Base-by-base conservation (phyloP, 1,284 basidiomycete species). In the Malassezia brasiliensis region DNA sequence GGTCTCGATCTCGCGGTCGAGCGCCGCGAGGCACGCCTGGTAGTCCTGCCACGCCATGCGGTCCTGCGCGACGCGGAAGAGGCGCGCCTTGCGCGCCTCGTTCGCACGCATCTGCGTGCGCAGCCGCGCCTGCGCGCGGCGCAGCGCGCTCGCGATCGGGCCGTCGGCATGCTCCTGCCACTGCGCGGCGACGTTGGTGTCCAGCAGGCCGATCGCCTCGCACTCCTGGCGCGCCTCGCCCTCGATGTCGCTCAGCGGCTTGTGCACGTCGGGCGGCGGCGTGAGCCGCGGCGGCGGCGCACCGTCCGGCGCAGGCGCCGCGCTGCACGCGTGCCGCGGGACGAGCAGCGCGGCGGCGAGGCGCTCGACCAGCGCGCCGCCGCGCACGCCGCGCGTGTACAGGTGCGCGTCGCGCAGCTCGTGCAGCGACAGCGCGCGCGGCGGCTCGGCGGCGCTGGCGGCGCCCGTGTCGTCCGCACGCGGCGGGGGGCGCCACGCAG, bases 121-220 rank as follows among this genome's bases (percentile, higher is more conserved):
- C 3, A 96, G 80, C 62, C 87, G 83, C n/a, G 81, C 79, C 74
- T 96, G 91, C 30, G 88, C 87, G 56, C 87, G 84, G 1, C 93
- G 85, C 2, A 96, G 81, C 1, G 89, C 86, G 2, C 86, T 84
- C 2, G 90, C 86, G 56, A 96, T 87, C 47, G 91, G 90, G 75
- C 96, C 91, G 68, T 96, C 91, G 12, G 54, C 57, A 1, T 35
- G 51, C 40, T 89, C 85, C 49, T 85, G 46, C 32, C 44, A 52
- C 20, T 20, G 59, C 20, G 20, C 37, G 37, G 37, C 32, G 20
- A 50, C 37, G 40, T 36, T 44, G 15, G 53, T 15, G 42, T 56
- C 46, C 25, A 56, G 32, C 22, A 48, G 41, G 7, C 59, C 53
- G 22, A 52, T 25, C 20, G 50, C 34, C 37, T 52, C 50, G 36